phyloP scores from a whole-genome alignment of 1,284 basidiomycete species.

The Cryptococcus sp. region DNA sequence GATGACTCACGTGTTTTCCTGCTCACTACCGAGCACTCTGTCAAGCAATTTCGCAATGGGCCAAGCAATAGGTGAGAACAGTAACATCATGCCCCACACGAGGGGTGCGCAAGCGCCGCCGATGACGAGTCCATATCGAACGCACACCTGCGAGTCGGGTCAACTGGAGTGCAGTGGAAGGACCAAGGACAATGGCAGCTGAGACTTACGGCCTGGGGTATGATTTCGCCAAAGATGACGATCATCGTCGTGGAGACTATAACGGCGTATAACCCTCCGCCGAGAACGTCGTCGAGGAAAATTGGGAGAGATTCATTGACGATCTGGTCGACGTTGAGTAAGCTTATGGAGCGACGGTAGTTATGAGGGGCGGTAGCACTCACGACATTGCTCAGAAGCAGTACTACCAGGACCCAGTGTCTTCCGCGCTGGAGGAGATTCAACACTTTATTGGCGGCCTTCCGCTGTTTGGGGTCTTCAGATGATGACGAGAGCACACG shows the following conservation, averaged over 20 bases:
- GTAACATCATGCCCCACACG: constrained; percentile 68
- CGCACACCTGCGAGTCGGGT: constrained; percentile 67
- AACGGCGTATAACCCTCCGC: constrained; percentile 78
- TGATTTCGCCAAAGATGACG: constrained; percentile 73
- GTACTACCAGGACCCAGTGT: constrained; percentile 92
- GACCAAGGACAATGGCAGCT: background rate
- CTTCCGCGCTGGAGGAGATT: constrained; percentile 75
- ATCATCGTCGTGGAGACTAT: constrained; percentile 81
- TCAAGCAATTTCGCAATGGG: constrained; percentile 87
- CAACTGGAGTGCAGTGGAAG: background rate
- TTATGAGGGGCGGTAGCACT: constrained; percentile 38
- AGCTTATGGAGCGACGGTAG: background rate
- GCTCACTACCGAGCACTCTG: constrained; percentile 68
- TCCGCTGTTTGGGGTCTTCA: constrained; percentile 66
- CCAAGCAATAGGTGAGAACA: constrained; percentile 78
- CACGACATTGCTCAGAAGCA: constrained; percentile 82
- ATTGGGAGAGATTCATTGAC: constrained; percentile 89
- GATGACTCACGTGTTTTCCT: constrained; percentile 56
- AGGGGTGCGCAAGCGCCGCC: constrained; percentile 86
- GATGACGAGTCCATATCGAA: constrained; percentile 85
- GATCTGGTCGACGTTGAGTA: constrained; percentile 57
- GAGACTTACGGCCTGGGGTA: constrained; percentile 63
- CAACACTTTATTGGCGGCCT: constrained; percentile 74
- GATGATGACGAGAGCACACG: constrained; percentile 81
- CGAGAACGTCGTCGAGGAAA: constrained; percentile 82